Conservation (phyloP, 345 rosid genomes). For the Lagerstroemia speciosa region DNA sequence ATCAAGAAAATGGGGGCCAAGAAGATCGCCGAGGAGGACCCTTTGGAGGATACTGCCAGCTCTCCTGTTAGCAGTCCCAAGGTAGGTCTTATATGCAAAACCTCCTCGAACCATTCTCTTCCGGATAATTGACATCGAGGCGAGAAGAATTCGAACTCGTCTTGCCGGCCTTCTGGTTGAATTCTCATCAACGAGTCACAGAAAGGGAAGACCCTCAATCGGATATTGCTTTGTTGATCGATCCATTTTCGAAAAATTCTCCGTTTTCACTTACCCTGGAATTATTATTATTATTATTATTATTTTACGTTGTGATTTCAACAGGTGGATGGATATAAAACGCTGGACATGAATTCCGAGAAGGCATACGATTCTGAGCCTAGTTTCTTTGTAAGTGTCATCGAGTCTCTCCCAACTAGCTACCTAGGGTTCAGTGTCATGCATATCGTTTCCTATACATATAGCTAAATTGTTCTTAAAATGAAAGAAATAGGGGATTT, state of each 20-base stretch:
- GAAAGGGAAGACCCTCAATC: neutral
- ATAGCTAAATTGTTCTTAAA: too few species aligned
- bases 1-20: slow-evolving; percentile 46
- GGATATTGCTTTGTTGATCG: neutral
- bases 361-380: slow-evolving; percentile 26
- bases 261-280: neutral
- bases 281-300: neutral
- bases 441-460: too few species aligned
- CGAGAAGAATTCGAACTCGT: neutral
- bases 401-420: too few species aligned
- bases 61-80: slow-evolving; percentile 80
- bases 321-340: slow-evolving; percentile 47
- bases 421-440: too few species aligned
- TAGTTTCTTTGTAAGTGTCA: slow-evolving; percentile 26
- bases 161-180: too few species aligned
- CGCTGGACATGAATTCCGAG: slow-evolving; percentile 29
- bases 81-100: slow-evolving; percentile 23
- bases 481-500: too few species aligned
- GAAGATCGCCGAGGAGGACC: slow-evolving; percentile 47
- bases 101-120: neutral
- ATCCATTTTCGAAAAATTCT: neutral
- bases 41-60: slow-evolving; percentile 88
- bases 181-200: too few species aligned
- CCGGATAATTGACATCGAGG: neutral
- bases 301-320: neutral